Percentiles rank a stretch among this genome's conserved stretches.
phyloP scores from a whole-genome alignment of 163 green algal species.

The Chlamydomonas reinhardtii region DNA sequence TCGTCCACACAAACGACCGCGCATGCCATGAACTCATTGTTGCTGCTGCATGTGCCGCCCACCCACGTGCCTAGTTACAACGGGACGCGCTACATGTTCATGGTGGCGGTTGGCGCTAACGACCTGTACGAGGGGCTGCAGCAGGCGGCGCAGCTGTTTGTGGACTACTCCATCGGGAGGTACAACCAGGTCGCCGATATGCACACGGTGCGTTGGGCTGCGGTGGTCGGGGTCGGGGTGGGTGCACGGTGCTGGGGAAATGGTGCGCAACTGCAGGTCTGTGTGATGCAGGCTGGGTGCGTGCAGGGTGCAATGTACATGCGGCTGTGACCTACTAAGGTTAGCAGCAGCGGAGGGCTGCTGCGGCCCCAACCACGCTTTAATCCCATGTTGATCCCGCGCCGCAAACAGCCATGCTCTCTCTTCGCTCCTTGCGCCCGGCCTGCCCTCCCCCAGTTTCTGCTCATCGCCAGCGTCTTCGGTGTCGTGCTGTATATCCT shows the following conservation, averaged over 20 bases:
- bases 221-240: background rate
- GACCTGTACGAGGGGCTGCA: constrained; percentile 49
- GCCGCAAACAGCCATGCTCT: background rate
- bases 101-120: constrained; percentile 5
- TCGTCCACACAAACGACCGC: too few relatives aligned
- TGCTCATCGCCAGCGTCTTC: constrained; percentile 14
- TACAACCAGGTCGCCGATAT: constrained; percentile 14
- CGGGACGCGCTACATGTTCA: constrained; percentile 7
- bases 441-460: background rate
- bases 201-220: constrained; percentile 10
- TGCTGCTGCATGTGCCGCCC: too few relatives aligned
- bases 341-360: too few relatives aligned
- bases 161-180: constrained; percentile 24
- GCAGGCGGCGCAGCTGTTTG: constrained; percentile 36
- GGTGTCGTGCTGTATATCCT: constrained; percentile 18
- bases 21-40: too few relatives aligned
- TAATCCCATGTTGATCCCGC: too few relatives aligned
- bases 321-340: too few relatives aligned
- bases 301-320: too few relatives aligned
- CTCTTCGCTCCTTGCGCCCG: background rate
- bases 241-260: too few relatives aligned
- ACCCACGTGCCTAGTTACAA: background rate
- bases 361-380: too few relatives aligned
- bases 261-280: too few relatives aligned
- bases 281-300: too few relatives aligned